Base-by-base conservation (phyloP, 1,139 yeast genomes). In the Suhomyces atakaporum region DNA sequence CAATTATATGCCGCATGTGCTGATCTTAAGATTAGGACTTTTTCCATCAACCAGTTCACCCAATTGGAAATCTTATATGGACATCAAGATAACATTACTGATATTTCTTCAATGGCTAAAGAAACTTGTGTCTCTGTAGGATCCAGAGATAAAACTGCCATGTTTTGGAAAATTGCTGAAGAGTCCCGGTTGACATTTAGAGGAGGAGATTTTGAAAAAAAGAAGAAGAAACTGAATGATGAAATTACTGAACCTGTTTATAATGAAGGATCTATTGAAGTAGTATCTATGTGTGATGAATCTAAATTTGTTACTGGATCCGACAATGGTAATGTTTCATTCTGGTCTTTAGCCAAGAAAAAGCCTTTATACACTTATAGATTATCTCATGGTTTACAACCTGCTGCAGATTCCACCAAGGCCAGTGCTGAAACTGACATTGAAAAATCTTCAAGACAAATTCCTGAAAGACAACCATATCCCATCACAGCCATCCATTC, bases 41-140 rank as follows among this genome's bases (percentile, higher is more conserved):
- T 77, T 60, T 83, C 90, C 40, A 75, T 90, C 43, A 86, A 81
- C 53, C 97, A 89, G 61, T 76, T 84, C 57, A 81, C 96, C 10
- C 95, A 88, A 59, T 73, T 90, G 53, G 98, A 92, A 64, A 81
- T 87, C 3, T 69, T 92, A 34, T 92, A 88, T 60, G 98, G 98
- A 1, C 98, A 92, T 60, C 97, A 94, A 65, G 98, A 94, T 58
- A 71, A 77, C 38, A 90, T 92, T 29, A 75, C 77, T 29, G 97
- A 83, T 54, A 82, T 92, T 39, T 68, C 89, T 16, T 85, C 96
- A 0, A 69, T 92, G 45, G 77, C 79, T 12, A 80, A 81, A 60
- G 97, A 92, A 56, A 79, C 96, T 35, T 92, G 98, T 69, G 92
- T 92, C 25, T 87, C 96, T 15, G 97, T 90, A 16, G 98, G 98